A percentile compares a stretch with the other conserved stretches of the same genome.
phyloP scores from a whole-genome alignment of 2,329 filamentous ascomycete genomes.

The Cladosporium phlei region DNA sequence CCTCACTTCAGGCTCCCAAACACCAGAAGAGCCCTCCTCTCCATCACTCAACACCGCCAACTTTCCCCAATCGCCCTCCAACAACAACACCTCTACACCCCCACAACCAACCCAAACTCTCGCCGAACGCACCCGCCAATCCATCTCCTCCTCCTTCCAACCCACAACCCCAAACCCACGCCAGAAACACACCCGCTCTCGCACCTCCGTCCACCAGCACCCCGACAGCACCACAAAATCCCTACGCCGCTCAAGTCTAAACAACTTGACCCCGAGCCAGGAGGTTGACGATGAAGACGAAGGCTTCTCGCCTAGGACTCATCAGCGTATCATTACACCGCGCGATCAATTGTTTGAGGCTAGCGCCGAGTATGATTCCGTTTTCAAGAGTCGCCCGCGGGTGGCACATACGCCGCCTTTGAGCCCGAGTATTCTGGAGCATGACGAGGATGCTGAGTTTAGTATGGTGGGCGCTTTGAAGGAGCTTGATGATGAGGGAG shows the following conservation, averaged over 20 bases:
- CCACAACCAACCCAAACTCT: conserved; percentile 45
- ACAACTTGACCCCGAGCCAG: not conserved
- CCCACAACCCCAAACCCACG: conserved; percentile 18
- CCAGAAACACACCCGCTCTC: conserved; percentile 27
- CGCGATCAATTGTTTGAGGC: conserved; percentile 66
- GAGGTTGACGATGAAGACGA: conserved; percentile 1
- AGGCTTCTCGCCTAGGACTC: not conserved
- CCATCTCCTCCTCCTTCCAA: conserved; percentile 63
- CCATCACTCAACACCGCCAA: conserved; percentile 18
- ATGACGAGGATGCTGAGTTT: not conserved
- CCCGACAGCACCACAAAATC: not conserved
- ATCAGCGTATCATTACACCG: conserved; percentile 45
- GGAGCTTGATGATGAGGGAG: conserved; percentile 2
- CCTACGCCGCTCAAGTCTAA: not conserved
- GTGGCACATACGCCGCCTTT: conserved; percentile 66
- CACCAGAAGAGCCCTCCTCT: not conserved
- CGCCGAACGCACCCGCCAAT: conserved; percentile 73
- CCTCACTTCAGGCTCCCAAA: not conserved
- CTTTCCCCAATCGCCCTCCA: conserved; percentile 3
- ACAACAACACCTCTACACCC: conserved; percentile 5
- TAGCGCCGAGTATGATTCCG: conserved; percentile 70
- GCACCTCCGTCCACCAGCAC: conserved; percentile 36
- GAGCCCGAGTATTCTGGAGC: conserved; percentile 15
- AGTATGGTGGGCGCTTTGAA: conserved; percentile 8
- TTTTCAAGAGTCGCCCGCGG: conserved; percentile 80